Conservation (phyloP, 2,329 filamentous ascomycete genomes). For the Pseudocercospora vitis region DNA sequence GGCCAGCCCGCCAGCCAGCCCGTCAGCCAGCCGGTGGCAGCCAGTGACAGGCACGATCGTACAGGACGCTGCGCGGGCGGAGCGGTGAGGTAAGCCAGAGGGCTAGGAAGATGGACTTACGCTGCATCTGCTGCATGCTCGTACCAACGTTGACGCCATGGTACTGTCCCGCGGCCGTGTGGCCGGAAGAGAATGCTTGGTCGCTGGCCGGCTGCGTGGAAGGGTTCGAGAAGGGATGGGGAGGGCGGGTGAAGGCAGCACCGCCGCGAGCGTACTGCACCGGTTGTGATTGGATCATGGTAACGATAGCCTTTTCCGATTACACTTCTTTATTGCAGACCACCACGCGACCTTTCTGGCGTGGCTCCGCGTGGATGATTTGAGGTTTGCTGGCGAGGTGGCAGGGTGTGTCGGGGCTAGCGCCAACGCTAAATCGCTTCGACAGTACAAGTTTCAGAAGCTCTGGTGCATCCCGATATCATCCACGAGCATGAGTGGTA, state of each 20-base stretch:
- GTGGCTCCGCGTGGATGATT: background rate
- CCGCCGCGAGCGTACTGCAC: background rate
- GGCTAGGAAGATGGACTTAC: background rate
- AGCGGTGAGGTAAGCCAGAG: too few species aligned
- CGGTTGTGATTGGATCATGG: background rate
- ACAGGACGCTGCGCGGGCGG: too few species aligned
- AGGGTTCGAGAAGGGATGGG: slow-evolving; percentile 1
- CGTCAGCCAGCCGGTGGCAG: too few species aligned
- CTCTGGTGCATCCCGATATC: too few species aligned
- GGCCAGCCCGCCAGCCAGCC: too few species aligned
- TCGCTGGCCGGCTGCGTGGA: background rate
- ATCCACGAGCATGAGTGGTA: slow-evolving; percentile 23
- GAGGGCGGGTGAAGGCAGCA: background rate
- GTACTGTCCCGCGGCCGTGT: too few species aligned
- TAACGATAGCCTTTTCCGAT: background rate
- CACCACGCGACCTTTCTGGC: background rate
- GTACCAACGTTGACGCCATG: background rate
- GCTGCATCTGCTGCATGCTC: background rate
- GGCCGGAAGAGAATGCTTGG: background rate
- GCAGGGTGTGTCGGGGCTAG: background rate
- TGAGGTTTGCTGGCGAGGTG: background rate
- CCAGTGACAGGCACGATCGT: too few species aligned
- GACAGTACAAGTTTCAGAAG: too few species aligned
- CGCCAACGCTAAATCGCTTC: background rate
- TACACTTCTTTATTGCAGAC: background rate